Conservation (phyloP, 768 basidiomycete genomes). For the Boletus rubescentipes region DNA sequence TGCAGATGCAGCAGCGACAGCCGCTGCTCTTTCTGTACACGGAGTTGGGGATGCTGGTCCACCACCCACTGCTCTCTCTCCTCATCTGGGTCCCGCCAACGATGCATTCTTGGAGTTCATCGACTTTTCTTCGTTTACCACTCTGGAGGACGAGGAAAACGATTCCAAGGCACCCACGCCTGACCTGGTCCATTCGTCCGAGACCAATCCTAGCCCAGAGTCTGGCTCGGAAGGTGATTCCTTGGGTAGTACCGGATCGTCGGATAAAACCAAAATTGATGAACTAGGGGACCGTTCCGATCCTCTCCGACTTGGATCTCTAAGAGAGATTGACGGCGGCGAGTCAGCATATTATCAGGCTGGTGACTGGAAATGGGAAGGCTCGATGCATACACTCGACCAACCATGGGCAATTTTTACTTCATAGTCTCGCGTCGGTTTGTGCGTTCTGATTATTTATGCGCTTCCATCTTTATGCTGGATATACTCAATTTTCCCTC, state of each 20-base stretch:
- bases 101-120: slow-evolving; percentile 51
- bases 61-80: slow-evolving; percentile 35
- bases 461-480: slow-evolving; percentile 42
- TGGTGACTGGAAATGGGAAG: slow-evolving; percentile 71
- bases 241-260: slow-evolving; percentile 43
- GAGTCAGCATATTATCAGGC: slow-evolving; percentile 64
- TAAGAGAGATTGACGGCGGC: slow-evolving; percentile 74
- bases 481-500: slow-evolving; percentile 36
- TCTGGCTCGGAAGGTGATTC: slow-evolving; percentile 65
- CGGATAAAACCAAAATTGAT: slow-evolving; percentile 54
- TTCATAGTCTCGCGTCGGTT: slow-evolving; percentile 29
- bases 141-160: slow-evolving; percentile 56
- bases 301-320: slow-evolving; percentile 55
- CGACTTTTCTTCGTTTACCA: slow-evolving; percentile 64
- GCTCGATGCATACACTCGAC: slow-evolving; percentile 60
- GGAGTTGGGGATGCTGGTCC: slow-evolving; percentile 30
- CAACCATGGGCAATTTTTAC: slow-evolving; percentile 72
- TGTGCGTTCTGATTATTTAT: slow-evolving; percentile 39
- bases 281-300: slow-evolving; percentile 46
- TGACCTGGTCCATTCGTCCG: slow-evolving; percentile 66
- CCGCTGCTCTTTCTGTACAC: slow-evolving; percentile 27
- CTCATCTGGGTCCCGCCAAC: slow-evolving; percentile 36
- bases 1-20: slow-evolving; percentile 31
- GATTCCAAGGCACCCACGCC: slow-evolving; percentile 71
- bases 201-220: slow-evolving; percentile 76